These are phyloP conservation scores for Alternaria metachromatica DNA, from an alignment of 2,329 filamentous ascomycete genomes.

Conservation along the genomic window DNA sequence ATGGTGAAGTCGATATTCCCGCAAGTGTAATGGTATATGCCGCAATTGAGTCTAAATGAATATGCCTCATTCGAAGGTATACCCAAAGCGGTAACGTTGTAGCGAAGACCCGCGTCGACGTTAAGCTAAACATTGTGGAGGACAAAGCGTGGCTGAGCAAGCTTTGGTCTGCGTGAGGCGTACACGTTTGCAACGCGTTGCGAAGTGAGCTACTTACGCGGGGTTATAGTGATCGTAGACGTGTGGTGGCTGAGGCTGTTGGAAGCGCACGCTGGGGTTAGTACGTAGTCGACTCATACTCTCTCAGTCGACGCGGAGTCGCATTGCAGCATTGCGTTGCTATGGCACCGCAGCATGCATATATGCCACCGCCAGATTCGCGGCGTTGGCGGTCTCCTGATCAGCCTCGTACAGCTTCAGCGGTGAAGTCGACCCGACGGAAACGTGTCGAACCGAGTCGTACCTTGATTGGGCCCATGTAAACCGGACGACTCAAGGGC, in stretches of 20 bases:
- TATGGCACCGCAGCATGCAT: conserved; percentile 16
- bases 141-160: conserved; percentile 7
- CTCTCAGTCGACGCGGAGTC: conserved; percentile 5
- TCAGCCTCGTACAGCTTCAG: conserved; percentile 24
- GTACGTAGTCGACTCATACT: conserved; percentile 17
- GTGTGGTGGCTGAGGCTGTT: conserved; percentile 8
- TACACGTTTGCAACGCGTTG: conserved; percentile 1
- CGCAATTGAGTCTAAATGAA: not conserved
- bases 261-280: not conserved
- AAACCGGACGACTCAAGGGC: conserved; percentile 12
- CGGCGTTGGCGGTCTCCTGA: conserved; percentile 6
- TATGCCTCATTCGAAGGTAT: not conserved
- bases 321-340: conserved; percentile 20
- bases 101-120: not conserved
- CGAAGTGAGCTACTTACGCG: conserved; percentile 4
- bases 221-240: not conserved
- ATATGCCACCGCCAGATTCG: conserved; percentile 2
- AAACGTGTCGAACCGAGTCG: conserved; percentile 19
- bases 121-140: not conserved
- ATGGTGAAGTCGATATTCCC: not conserved
- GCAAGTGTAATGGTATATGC: not conserved
- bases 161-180: not conserved
- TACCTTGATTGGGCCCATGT: conserved; percentile 14
- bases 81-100: not conserved
- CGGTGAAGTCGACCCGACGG: conserved; percentile 26